phyloP scores from a whole-genome alignment of 805 yeast genomes.

The Myxozyma monticola region DNA sequence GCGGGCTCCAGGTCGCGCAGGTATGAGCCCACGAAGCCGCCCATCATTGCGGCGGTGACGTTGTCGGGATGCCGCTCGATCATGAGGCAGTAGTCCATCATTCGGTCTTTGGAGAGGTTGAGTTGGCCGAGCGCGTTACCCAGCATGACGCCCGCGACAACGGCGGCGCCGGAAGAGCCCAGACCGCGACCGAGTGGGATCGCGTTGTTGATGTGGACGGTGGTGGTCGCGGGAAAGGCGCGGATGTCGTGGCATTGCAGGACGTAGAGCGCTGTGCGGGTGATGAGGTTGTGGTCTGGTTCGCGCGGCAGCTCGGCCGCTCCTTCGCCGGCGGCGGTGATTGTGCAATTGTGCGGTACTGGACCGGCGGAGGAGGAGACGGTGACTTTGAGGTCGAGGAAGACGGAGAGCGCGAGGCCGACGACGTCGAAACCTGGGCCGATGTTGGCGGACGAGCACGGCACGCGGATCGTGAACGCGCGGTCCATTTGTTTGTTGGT shows the following conservation, averaged over 20 bases:
- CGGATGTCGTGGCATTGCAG: slow-evolving; percentile 77
- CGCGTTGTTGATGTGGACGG: slow-evolving; percentile 78
- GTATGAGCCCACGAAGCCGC: slow-evolving; percentile 96
- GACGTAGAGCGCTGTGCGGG: slow-evolving; percentile 90
- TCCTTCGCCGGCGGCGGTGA: slow-evolving; percentile 77
- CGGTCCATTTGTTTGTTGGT: too few species aligned
- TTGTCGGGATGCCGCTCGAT: slow-evolving; percentile 98
- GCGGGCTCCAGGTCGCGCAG: slow-evolving; percentile 73
- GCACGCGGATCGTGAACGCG: slow-evolving; percentile 49
- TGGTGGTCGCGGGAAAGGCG: slow-evolving; percentile 81
- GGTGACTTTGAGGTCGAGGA: slow-evolving; percentile 65
- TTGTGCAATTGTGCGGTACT: slow-evolving; percentile 61
- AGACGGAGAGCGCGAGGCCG: slow-evolving; percentile 83
- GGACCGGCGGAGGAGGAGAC: slow-evolving; percentile 53
- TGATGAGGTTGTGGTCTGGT: slow-evolving; percentile 79
- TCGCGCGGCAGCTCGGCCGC: slow-evolving; percentile 74
- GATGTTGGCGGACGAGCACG: slow-evolving; percentile 96
- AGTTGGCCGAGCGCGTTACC: slow-evolving; percentile 83
- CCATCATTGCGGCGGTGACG: slow-evolving; percentile 98
- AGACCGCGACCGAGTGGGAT: slow-evolving; percentile 96
- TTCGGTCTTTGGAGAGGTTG: slow-evolving; percentile 69
- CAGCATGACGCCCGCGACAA: slow-evolving; percentile 90
- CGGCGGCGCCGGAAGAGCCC: slow-evolving; percentile 98
- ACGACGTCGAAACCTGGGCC: slow-evolving; percentile 98
- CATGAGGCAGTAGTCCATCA: slow-evolving; percentile 93